Percentiles rank a stretch among this genome's conserved stretches.
These are phyloP conservation scores for Pecoramyces ruminantium DNA, from an alignment of 192 early-diverging fungal species.

Conservation along the genomic window DNA sequence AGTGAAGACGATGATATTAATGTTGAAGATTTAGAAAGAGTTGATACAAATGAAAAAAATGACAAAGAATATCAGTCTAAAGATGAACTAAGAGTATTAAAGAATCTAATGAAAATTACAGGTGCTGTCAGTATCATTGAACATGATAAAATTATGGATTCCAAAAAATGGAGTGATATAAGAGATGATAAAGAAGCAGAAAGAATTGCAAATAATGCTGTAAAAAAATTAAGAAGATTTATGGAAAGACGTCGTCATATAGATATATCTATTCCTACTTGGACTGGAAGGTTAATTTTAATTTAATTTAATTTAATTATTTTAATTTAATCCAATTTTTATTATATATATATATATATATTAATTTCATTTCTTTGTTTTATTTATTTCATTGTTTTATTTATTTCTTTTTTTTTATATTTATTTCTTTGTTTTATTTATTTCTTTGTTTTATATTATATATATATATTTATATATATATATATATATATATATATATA, in stretches of 20 bases:
- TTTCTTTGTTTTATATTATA: conserved; percentile 8
- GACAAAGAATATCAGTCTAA: neutral
- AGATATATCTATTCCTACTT: conserved; percentile 65
- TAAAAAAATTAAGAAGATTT: conserved; percentile 53
- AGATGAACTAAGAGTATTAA: neutral
- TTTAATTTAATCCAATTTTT: too few species aligned
- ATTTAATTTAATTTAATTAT: too few species aligned
- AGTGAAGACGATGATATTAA: neutral
- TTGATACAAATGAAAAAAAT: conserved; percentile 6
- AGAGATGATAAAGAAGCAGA: conserved; percentile 67
- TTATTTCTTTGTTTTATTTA: conserved; percentile 8
- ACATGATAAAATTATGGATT: conserved; percentile 79
- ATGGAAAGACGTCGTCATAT: conserved; percentile 38
- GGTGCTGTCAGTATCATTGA: conserved; percentile 78
- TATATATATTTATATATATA: conserved; percentile 3
- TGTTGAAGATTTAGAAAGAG: conserved; percentile 10
- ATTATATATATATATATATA: too few species aligned
- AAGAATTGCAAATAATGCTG: conserved; percentile 60
- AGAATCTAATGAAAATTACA: conserved; percentile 13
- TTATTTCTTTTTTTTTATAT: neutral
- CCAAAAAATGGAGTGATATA: conserved; percentile 26
- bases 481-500: conserved; percentile 10
- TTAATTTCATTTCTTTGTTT: too few species aligned
- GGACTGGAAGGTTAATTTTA: conserved; percentile 74
- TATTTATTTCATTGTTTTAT: too few species aligned